Conservation (phyloP, 306 rosid species). For the Fagus sylvatica region DNA sequence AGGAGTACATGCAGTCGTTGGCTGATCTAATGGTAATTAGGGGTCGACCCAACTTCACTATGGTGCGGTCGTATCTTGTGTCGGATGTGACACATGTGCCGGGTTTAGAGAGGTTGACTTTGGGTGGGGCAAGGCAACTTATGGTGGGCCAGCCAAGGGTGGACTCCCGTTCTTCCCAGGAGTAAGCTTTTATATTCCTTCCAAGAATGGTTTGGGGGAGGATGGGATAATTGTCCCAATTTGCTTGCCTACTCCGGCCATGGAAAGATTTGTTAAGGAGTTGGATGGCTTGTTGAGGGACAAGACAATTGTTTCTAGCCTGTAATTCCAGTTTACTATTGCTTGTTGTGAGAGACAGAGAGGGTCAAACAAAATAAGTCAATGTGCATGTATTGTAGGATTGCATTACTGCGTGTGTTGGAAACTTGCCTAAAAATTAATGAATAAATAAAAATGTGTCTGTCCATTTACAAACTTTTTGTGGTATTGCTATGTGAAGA, state of each 20-base stretch:
- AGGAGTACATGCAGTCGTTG: slow-evolving; percentile 47
- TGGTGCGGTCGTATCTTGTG: background rate
- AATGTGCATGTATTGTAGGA: too few species aligned
- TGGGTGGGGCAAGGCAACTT: slow-evolving; percentile 52
- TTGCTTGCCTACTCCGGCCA: slow-evolving; percentile 33
- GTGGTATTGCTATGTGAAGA: too few species aligned
- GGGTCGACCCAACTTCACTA: slow-evolving; percentile 18
- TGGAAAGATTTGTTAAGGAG: slow-evolving; percentile 44
- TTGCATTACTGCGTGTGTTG: too few species aligned
- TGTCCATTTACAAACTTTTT: too few species aligned
- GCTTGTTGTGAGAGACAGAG: too few species aligned
- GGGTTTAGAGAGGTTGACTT: slow-evolving; percentile 23
- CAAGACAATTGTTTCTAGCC: background rate
- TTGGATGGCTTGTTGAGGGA: slow-evolving; percentile 19
- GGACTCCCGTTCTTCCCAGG: background rate
- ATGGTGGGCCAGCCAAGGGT: slow-evolving; percentile 26
- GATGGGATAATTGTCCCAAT: slow-evolving; percentile 35
- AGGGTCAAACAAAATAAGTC: too few species aligned
- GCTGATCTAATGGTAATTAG: slow-evolving; percentile 38
- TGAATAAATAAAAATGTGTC: too few species aligned
- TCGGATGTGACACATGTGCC: slow-evolving; percentile 15
- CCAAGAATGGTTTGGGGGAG: slow-evolving; percentile 26
- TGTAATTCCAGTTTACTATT: background rate
- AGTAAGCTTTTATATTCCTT: background rate
- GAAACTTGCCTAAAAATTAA: too few species aligned